Evolutionary conservation across 2,329 filamentous ascomycete genomes (phyloP), one percentile per base, ranked within the genome.

Genomic region (Colletotrichum liriopes): DNA sequence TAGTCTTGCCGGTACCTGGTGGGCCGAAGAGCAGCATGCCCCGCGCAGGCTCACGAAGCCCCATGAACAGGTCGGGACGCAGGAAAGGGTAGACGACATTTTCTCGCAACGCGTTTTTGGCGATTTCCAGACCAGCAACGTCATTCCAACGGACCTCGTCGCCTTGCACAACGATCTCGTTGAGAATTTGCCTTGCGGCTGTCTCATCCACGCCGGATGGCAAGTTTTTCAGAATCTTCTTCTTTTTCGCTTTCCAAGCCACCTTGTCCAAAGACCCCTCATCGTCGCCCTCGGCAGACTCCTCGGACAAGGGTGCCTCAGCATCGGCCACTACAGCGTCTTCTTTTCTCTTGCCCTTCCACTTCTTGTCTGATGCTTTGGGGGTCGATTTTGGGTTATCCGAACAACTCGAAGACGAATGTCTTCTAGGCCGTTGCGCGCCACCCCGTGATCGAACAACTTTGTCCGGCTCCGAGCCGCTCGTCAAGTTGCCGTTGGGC

Each of bases 1-100:
- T 99, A 0, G 96, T 99, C 82, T 99, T 99, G 64, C 96, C 96
- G 0, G 96, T 99, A n/a, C 96, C 96, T 0, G 96, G 96, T 1
- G 96, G 96, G 0, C 96, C 96, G 79, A 99, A 99, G 1, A 99
- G 87, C 1, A 99, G 87, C 94, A 99, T 98, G 7, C 96, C 96
- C 70, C 95, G 88, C 18, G 96, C 96, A 26, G 96, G 96, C 79
- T 99, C 96, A 49, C 96, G 93, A 14, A 99, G 87, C 0, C 96
- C 96, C 89, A 96, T 96, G 84, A 99, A 99, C 2, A 99, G 85
- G 82, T 99, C 96, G 1, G 96, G 96, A 1, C 96, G 93, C 14
- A 99, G 85, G 80, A 99, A 98, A 0, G 96, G 96, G 78, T 99
- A 99, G 2, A 99, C 96, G 1, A 99, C 96, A 0, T 95, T 95